Evolutionary conservation across 208 protist species (phyloP).

Genomic region (Wallacemonas rigidus): DNA sequence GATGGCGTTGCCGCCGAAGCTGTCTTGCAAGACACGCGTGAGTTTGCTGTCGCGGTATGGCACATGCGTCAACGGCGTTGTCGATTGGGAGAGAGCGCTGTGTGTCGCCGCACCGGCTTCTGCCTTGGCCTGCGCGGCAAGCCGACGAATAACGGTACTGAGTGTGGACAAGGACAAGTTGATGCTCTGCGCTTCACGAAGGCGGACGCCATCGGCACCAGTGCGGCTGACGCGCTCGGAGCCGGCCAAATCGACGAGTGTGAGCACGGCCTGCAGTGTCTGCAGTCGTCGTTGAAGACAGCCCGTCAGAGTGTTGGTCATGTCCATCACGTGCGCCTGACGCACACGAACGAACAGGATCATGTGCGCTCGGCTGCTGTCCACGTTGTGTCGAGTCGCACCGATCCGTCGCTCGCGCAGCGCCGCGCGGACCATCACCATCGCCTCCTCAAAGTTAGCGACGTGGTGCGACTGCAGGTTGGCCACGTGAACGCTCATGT

Average conservation of each 20-base stretch:
- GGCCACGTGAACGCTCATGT: slow-evolving; percentile 41
- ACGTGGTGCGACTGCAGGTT: slow-evolving; percentile 50
- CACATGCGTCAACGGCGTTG: slow-evolving; percentile 36
- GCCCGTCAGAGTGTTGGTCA: background rate
- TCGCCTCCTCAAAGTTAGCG: slow-evolving; percentile 33
- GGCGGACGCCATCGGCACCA: slow-evolving; percentile 58
- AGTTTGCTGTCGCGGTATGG: slow-evolving; percentile 92
- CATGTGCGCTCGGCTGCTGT: slow-evolving; percentile 85
- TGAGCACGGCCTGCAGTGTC: slow-evolving; percentile 52
- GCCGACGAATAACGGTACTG: slow-evolving; percentile 85
- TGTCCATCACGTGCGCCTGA: slow-evolving; percentile 24
- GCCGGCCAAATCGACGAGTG: slow-evolving; percentile 93
- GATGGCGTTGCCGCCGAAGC: slow-evolving; percentile 78
- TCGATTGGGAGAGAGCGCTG: background rate
- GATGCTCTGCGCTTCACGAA: slow-evolving; percentile 90
- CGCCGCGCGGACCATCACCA: slow-evolving; percentile 35
- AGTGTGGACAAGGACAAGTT: slow-evolving; percentile 92
- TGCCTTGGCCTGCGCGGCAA: slow-evolving; percentile 33
- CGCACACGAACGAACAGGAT: slow-evolving; percentile 71
- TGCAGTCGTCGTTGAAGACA: background rate
- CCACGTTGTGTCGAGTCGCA: slow-evolving; percentile 78
- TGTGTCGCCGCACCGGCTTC: background rate
- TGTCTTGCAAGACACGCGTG: slow-evolving; percentile 84
- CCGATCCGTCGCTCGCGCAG: slow-evolving; percentile 53
- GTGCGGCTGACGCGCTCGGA: slow-evolving; percentile 85